These are phyloP conservation scores for Phaffomyces antillensis DNA, from an alignment of 805 yeast genomes.

Conservation along the genomic window DNA sequence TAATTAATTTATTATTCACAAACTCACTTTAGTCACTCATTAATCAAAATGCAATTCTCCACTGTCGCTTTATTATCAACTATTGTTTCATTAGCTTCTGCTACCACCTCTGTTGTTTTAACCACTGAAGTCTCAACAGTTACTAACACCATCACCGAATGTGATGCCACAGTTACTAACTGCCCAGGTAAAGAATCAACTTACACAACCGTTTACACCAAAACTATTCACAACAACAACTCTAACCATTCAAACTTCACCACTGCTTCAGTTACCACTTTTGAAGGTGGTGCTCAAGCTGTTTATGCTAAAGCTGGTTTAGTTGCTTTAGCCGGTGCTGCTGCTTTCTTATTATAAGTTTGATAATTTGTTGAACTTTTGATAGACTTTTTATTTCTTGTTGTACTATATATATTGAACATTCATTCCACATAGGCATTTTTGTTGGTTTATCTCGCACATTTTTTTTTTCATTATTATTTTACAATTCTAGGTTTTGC, in stretches of 20 bases:
- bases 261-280: constrained; percentile 20
- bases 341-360: constrained; percentile 24
- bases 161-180: constrained; percentile 9
- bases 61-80: constrained; percentile 21
- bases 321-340: constrained; percentile 25
- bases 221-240: neutral
- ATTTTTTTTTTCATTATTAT: too few relatives aligned
- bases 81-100: constrained; percentile 21
- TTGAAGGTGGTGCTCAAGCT: constrained; percentile 23
- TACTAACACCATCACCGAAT: constrained; percentile 8
- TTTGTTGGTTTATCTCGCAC: too few relatives aligned
- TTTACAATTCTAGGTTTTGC: too few relatives aligned
- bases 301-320: constrained; percentile 24
- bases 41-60: constrained; percentile 26
- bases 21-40: constrained; percentile 23
- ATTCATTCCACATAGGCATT: too few relatives aligned
- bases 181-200: constrained; percentile 10
- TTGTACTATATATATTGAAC: neutral
- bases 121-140: constrained; percentile 5
- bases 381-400: neutral
- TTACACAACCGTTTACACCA: neutral
- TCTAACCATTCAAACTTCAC: constrained; percentile 19
- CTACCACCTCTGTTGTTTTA: constrained; percentile 12
- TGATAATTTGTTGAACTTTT: neutral
- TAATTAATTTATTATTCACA: constrained; percentile 5